phyloP scores from a whole-genome alignment of 2,329 filamentous ascomycete species.

The Nigrospora osmanthi region DNA sequence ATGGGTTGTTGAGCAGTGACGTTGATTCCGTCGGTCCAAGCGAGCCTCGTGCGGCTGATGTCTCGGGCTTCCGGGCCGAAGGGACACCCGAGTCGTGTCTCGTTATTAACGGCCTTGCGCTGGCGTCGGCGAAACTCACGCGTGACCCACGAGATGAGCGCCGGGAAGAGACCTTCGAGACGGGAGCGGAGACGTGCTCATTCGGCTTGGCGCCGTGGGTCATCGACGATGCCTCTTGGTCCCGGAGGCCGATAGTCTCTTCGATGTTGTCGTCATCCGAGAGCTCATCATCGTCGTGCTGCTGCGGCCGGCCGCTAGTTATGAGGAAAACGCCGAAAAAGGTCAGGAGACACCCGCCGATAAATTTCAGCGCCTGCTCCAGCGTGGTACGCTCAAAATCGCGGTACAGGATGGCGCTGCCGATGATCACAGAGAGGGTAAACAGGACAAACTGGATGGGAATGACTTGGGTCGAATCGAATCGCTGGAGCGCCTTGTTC shows the following conservation, averaged over 20 bases:
- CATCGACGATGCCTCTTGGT: slow-evolving; percentile 26
- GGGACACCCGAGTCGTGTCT: slow-evolving; percentile 26
- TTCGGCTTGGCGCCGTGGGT: slow-evolving; percentile 11
- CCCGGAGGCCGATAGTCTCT: slow-evolving; percentile 53
- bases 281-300: slow-evolving; percentile 50
- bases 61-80: slow-evolving; percentile 23
- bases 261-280: slow-evolving; percentile 52
- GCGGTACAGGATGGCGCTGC: slow-evolving; percentile 85
- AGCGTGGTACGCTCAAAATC: slow-evolving; percentile 82
- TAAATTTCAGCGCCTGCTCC: slow-evolving; percentile 72
- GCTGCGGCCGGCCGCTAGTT: slow-evolving; percentile 66
- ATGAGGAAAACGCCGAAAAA: slow-evolving; percentile 98
- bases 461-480: slow-evolving; percentile 96
- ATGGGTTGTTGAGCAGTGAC: slow-evolving; percentile 34
- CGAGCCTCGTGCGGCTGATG: slow-evolving; percentile 19
- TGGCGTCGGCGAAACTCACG: slow-evolving; percentile 31
- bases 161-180: slow-evolving; percentile 26
- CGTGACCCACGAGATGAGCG: slow-evolving; percentile 41
- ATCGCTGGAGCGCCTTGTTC: slow-evolving; percentile 79
- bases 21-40: slow-evolving; percentile 22
- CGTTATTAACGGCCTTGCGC: slow-evolving; percentile 24
- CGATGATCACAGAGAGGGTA: slow-evolving; percentile 89
- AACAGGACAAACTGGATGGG: slow-evolving; percentile 97
- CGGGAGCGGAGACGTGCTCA: slow-evolving; percentile 7
- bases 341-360: slow-evolving; percentile 83